Evolutionary conservation across 768 basidiomycete species (phyloP), one percentile per base, ranked within the genome.

Genomic region (Tylopilus balloui): DNA sequence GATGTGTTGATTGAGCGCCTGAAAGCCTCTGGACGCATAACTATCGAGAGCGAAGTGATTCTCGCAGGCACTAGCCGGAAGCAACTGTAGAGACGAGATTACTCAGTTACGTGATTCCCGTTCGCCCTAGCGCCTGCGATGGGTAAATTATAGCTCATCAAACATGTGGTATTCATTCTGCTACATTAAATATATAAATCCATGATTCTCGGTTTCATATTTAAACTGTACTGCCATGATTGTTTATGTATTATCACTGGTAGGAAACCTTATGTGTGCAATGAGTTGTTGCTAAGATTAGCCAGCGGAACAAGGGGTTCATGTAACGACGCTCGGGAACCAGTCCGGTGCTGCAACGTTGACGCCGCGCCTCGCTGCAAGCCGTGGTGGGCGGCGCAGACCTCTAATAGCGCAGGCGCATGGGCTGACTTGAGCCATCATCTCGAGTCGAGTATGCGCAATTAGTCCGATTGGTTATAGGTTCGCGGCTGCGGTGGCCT

Each of bases 1-100:
- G 81, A 88, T 51, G 78, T 81, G 7, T 66, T 94, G 31, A 70
- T 92, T 29, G 76, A 79, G 55, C 74, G 93, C 17, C 64, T 96
- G 53, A 75, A 78, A 51, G 71, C 68, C 19, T 80, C 75, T 8
- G 83, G 79, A 0, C 64, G 68, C 43, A 78, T 91, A 44, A 67
- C 76, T 46, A 79, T 88, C 55, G 75, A 77, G 28, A 83, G 76
- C 54, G 70, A 71, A 35, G 64, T 85, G 21, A n/a, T 67, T 14
- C 42, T 45, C 19, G 34, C 45, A 3, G 52, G 59, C 32, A 14
- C 28, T 2, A 47, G 17, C 21, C 38, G 50, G 38, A 65, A 50
- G 27, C 48, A 45, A 25, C 23, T 23, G 15, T 53, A 63, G 42
- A 39, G 23, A 7, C 8, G 19, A 36, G 38, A 44, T 27, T 21